These are phyloP conservation scores for Agaricus blazei DNA, from an alignment of 768 basidiomycete genomes.

Conservation along the genomic window DNA sequence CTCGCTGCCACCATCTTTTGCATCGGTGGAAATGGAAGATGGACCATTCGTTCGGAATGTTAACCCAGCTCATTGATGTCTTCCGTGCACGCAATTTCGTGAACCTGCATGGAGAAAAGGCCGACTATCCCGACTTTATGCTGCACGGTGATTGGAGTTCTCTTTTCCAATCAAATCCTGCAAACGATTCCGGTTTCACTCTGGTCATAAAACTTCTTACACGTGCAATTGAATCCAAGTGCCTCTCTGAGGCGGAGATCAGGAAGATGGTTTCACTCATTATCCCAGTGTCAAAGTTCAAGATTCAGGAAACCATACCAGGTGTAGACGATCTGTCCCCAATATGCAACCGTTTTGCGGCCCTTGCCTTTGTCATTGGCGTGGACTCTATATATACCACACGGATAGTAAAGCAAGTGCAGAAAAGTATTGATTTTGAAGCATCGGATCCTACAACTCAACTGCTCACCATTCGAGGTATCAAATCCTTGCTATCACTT, in stretches of 20 bases:
- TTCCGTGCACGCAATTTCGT: conserved; percentile 10
- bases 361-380: conserved; percentile 3
- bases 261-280: conserved; percentile 10
- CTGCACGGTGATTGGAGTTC: conserved; percentile 4
- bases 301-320: conserved; percentile 1
- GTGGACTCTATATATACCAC: conserved; percentile 4
- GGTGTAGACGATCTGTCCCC: conserved; percentile 8
- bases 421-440: conserved; percentile 3
- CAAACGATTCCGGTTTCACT: conserved; percentile 5
- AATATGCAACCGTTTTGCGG: conserved; percentile 9
- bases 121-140: conserved; percentile 10
- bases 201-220: conserved; percentile 7
- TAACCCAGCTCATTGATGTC: conserved; percentile 8
- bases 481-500: conserved; percentile 1
- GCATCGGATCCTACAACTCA: conserved; percentile 5
- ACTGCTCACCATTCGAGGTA: conserved; percentile 4
- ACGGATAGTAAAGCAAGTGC: conserved; percentile 1
- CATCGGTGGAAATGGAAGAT: conserved; percentile 9
- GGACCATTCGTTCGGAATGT: conserved; percentile 3
- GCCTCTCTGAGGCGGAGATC: conserved; percentile 3
- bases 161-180: neutral
- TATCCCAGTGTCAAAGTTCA: conserved; percentile 9
- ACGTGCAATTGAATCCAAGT: conserved; percentile 1
- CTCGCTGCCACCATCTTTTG: conserved; percentile 7
- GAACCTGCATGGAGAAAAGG: conserved; percentile 4